Percentiles rank a stretch among this genome's conserved stretches.
phyloP scores from a whole-genome alignment of 1,284 basidiomycete genomes.

The Ustilago crameri region DNA sequence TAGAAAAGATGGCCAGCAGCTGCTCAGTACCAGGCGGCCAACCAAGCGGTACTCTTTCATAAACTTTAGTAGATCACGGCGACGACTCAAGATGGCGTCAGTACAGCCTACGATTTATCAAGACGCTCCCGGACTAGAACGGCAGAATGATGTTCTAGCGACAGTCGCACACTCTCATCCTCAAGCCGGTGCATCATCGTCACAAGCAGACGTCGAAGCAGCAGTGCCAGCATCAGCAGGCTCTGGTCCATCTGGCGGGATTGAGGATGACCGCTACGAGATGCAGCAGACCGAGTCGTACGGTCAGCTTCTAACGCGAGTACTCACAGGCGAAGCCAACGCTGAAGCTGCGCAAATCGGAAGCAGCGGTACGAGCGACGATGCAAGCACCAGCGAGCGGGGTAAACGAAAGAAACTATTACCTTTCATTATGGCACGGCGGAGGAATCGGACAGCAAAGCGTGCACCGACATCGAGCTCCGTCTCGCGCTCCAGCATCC shows the following conservation, averaged over 20 bases:
- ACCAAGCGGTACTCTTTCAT: too few species aligned
- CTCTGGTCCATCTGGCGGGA: conserved; percentile 2
- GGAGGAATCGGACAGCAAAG: not conserved
- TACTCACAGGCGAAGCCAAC: conserved; percentile 31
- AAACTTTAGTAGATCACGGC: not conserved
- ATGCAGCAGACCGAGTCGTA: conserved; percentile 30
- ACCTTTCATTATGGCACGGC: not conserved
- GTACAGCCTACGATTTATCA: conserved; percentile 23
- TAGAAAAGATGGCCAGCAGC: too few species aligned
- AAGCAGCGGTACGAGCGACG: not conserved
- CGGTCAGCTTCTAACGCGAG: conserved; percentile 28
- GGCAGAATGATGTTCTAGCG: conserved; percentile 22
- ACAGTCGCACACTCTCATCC: conserved; percentile 20
- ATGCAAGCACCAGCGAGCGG: conserved; percentile 4
- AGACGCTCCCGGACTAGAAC: conserved; percentile 41
- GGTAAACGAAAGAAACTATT: conserved; percentile 6
- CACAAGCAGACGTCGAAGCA: conserved; percentile 21
- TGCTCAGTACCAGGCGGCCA: too few species aligned
- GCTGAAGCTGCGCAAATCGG: not conserved
- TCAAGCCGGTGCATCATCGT: not conserved
- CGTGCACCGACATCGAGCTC: not conserved
- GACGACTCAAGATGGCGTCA: conserved; percentile 1
- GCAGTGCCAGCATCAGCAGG: too few species aligned
- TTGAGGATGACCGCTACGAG: not conserved
- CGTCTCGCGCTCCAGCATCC: conserved; percentile 10